Base-by-base conservation (phyloP, 1,139 yeast genomes). In the Geotrichum europaeum region DNA sequence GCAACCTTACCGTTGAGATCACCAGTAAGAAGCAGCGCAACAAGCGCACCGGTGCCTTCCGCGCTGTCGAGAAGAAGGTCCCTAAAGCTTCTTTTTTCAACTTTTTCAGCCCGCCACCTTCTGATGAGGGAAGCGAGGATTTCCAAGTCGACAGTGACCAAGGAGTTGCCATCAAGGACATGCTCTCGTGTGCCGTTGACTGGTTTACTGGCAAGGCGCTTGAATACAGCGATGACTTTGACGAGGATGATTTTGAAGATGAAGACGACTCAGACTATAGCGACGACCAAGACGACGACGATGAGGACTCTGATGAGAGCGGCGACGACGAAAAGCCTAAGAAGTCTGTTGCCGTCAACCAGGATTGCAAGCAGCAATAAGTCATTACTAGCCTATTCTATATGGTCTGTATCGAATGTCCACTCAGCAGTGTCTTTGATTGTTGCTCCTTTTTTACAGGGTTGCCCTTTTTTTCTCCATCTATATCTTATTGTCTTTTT, bases 151-250 rank as follows among this genome's bases (percentile, higher is more conserved):
- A 94, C 77, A 94, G 94, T 78, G 96, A 92, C 72, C 81, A 92
- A 67, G 99, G 98, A 64, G 99, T 94, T 77, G 95, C 91, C 72
- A 85, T 94, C 74, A 94, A 94, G 79, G 98, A 94, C 75, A 55
- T 49, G 52, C 87, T 95, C 75, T 97, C 97, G 66, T 85, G 97
- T 70, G 98, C 98, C 60, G 83, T 92, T 69, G 98, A 92, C 75
- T 92, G 98, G 97, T 92, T 90, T 74, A 91, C 98, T 18, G 98
- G 98, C 58, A 91, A 88, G 67, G 99, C 99, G 18, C 83, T 92
- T 62, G 83, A 80, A 75, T 83, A 78, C 63, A 79, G 78, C 40
- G 79, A 74, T 15, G 40, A 12, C 5, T 34, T 34, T 34, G 40
- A 34, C 12, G 40, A 34, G 40, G 40, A 15, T 34, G 15, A 34